Evolutionary conservation across 257 asterid genomes (phyloP), one percentile per base, ranked within the genome.

Genomic region (Solanum dulcamara): DNA sequence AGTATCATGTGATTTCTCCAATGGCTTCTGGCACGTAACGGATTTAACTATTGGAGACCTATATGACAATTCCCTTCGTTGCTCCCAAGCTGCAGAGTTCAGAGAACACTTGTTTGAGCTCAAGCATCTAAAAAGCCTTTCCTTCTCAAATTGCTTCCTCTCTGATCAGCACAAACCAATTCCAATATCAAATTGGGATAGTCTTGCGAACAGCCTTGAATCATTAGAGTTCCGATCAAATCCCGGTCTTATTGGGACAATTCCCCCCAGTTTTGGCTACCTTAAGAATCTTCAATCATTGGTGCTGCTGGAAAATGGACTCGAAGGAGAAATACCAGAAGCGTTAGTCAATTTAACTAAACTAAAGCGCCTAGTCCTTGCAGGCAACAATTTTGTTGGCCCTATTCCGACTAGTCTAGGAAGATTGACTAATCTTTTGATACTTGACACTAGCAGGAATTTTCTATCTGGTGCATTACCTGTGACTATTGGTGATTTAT

Each of bases 21-120:
- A 70, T 89, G 90, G 87, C 28, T 89, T 89, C 22, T 89, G 91
- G 91, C 84, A 89, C 85, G 85, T 87, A 38, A 85, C 91, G 13
- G 91, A 55, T 22, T 67, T 89, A 70, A 85, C 48, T 59, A 84
- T 89, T 30, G 91, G 91, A 55, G 66, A 86, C 37, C 81, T 89
- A 48, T 84, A 87, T 68, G 90, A 89, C 57, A 89, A 89, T 72
- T 89, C 91, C 14, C 90, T 89, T 60, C 82, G 13, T 51, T 89
- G 91, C 82, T 84, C 89, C 20, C 71, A 68, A 60, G 57, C 66
- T 66, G 83, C 87, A 64, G 81, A 83, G 44, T 72, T 89, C 28
- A 86, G 70, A 10, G 50, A 84, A 83, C 83, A 85, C 22, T 40
- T 89, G 60, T 89, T 89, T 55, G 46, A 48, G 14, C 88, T 89